These are phyloP conservation scores for Fusarium austroafricanum DNA, from an alignment of 2,329 filamentous ascomycete species.

Conservation along the genomic window DNA sequence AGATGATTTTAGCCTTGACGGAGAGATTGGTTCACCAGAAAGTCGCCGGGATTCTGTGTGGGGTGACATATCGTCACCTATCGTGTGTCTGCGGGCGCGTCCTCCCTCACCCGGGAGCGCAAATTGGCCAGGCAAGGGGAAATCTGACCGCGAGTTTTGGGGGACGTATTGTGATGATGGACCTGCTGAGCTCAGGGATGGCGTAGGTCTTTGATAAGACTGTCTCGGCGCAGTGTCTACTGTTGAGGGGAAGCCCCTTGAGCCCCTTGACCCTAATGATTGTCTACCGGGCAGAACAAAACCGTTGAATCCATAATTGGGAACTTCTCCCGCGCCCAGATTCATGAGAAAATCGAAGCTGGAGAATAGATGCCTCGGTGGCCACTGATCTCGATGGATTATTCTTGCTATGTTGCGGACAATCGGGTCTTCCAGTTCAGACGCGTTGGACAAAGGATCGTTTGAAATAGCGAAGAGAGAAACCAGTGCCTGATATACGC, in stretches of 20 bases:
- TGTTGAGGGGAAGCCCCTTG: conserved; percentile 22
- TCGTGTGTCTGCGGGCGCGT: conserved; percentile 41
- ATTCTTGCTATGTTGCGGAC: conserved; percentile 58
- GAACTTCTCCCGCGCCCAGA: conserved; percentile 59
- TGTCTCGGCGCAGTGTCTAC: conserved; percentile 26
- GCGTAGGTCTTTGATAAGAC: conserved; percentile 23
- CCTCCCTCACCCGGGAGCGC: conserved; percentile 26
- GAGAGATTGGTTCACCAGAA: conserved; percentile 58
- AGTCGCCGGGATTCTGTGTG: conserved; percentile 42
- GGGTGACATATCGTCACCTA: conserved; percentile 41
- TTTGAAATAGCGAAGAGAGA: conserved; percentile 59
- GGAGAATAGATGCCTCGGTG: conserved; percentile 57
- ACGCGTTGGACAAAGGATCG: conserved; percentile 56
- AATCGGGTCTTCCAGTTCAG: conserved; percentile 59
- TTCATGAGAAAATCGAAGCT: conserved; percentile 63
- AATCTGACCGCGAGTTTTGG: conserved; percentile 25
- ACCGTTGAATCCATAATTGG: conserved; percentile 50
- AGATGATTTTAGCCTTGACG: conserved; percentile 52
- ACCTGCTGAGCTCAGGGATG: conserved; percentile 14
- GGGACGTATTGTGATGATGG: conserved; percentile 32
- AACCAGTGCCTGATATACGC: conserved; percentile 64
- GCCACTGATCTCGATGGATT: conserved; percentile 62
- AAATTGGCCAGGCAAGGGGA: conserved; percentile 28
- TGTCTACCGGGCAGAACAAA: conserved; percentile 47
- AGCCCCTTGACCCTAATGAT: conserved; percentile 10